phyloP scores from a whole-genome alignment of 2,329 filamentous ascomycete genomes.

The Pseudopithomyces chartarum region DNA sequence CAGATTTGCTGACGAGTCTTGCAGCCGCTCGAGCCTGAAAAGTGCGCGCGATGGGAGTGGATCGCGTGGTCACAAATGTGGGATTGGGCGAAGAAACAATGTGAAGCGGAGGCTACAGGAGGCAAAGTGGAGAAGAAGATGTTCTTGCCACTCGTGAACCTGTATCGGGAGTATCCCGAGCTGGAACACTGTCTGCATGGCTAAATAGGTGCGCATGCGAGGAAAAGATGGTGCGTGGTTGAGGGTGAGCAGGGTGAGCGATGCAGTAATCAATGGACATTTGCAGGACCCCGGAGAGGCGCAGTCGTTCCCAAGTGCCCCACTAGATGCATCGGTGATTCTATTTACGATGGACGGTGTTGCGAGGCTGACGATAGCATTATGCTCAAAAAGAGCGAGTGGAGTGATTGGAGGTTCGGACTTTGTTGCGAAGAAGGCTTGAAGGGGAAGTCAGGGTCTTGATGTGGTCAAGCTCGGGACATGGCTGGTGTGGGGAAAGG shows the following conservation, averaged over 20 bases:
- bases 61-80: slow-evolving; percentile 55
- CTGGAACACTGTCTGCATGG: slow-evolving; percentile 26
- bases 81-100: slow-evolving; percentile 41
- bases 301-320: background rate
- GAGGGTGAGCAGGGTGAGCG: background rate
- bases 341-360: slow-evolving; percentile 1
- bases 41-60: slow-evolving; percentile 63
- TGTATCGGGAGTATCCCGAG: slow-evolving; percentile 45
- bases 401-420: background rate
- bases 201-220: background rate
- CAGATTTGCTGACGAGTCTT: slow-evolving; percentile 7
- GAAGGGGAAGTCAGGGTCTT: background rate
- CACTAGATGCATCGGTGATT: background rate
- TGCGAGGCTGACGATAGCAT: background rate
- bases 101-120: slow-evolving; percentile 31
- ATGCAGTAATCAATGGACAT: background rate
- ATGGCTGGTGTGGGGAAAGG: too few relatives aligned
- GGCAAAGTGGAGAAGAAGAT: slow-evolving; percentile 40
- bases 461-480: background rate
- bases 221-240: background rate
- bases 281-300: background rate
- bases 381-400: background rate
- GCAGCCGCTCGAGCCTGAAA: slow-evolving; percentile 54
- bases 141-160: slow-evolving; percentile 55
- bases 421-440: background rate